phyloP scores from a whole-genome alignment of 345 rosid genomes.

The Turritis glabra region DNA sequence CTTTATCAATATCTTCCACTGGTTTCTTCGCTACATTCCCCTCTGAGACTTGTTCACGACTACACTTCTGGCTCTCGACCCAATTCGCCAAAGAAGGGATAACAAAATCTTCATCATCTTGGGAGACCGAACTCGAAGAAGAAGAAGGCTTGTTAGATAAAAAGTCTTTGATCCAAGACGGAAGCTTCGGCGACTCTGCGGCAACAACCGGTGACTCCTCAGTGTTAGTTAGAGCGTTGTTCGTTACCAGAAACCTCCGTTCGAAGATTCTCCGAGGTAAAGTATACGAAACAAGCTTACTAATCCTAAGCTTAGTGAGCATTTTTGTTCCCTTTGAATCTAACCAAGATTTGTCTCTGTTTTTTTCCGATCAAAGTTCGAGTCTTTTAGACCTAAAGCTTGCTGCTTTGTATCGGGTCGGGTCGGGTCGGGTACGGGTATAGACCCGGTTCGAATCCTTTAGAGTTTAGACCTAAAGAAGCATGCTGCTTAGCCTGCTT shows the following conservation, averaged over 20 bases:
- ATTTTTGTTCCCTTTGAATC: conserved; percentile 14
- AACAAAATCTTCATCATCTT: conserved; percentile 60
- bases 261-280: conserved; percentile 22
- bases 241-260: conserved; percentile 21
- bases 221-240: conserved; percentile 29
- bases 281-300: conserved; percentile 22
- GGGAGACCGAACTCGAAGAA: conserved; percentile 2
- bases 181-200: conserved; percentile 66
- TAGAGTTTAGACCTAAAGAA: neutral
- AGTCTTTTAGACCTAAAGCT: conserved; percentile 20
- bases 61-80: conserved; percentile 46
- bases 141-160: conserved; percentile 34
- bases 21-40: conserved; percentile 17
- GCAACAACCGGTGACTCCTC: conserved; percentile 32
- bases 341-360: neutral
- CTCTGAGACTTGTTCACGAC: conserved; percentile 11
- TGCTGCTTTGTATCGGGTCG: neutral
- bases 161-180: conserved; percentile 59
- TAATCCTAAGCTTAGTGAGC: conserved; percentile 17
- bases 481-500: too few species aligned
- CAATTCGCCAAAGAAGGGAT: conserved; percentile 71
- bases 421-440: neutral
- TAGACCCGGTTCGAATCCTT: neutral
- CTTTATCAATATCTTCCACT: conserved; percentile 48
- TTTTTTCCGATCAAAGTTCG: conserved; percentile 13